Conservation (phyloP, 208 protist genomes). For the Porcisia hertigi region DNA sequence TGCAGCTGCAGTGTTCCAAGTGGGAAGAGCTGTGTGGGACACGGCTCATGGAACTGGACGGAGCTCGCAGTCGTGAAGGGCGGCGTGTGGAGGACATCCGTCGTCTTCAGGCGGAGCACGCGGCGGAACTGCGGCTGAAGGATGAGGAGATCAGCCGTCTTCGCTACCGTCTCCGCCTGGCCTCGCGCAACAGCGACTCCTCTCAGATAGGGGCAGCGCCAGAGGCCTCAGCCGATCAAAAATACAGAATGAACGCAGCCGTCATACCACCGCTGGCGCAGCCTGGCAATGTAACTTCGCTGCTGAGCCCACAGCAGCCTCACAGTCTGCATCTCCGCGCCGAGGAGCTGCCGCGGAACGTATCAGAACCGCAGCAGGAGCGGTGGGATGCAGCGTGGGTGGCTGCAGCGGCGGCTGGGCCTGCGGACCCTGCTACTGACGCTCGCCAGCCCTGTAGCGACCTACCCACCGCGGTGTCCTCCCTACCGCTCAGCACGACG, state of each 20-base stretch:
- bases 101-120: conserved; percentile 72
- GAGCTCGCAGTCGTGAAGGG: conserved; percentile 61
- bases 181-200: conserved; percentile 16
- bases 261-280: too few relatives aligned
- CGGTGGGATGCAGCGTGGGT: conserved; percentile 34
- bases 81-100: conserved; percentile 71
- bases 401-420: neutral
- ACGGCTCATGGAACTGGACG: conserved; percentile 73
- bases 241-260: neutral
- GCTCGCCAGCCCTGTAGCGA: neutral
- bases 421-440: neutral
- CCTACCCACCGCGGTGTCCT: neutral
- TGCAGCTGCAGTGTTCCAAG: conserved; percentile 55
- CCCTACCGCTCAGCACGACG: neutral
- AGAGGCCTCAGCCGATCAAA: neutral
- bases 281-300: neutral
- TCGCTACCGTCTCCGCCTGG: conserved; percentile 64
- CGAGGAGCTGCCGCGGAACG: conserved; percentile 57
- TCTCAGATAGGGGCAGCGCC: neutral
- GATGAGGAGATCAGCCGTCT: conserved; percentile 77
- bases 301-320: conserved; percentile 27
- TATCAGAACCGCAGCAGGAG: conserved; percentile 36
- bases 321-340: conserved; percentile 51
- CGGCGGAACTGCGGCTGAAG: conserved; percentile 75
- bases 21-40: conserved; percentile 80